Evolutionary conservation across 192 early-diverging fungal genomes (phyloP).

Genomic region (Entomortierella parvispora): DNA sequence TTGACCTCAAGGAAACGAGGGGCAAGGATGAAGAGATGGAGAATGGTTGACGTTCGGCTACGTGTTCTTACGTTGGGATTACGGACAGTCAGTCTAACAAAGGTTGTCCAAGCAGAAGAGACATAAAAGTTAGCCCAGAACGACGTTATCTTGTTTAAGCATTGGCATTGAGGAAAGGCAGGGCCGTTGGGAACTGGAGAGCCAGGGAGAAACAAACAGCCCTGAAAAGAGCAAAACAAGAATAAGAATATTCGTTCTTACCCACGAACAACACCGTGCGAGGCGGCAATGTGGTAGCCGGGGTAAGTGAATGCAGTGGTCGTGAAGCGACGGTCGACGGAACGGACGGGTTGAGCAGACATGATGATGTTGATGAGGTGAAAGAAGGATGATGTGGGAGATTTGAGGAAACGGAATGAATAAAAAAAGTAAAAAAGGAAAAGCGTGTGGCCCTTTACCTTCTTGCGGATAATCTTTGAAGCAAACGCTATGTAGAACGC

Average conservation of each 20-base stretch:
- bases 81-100: conserved; percentile 8
- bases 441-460: too few species aligned
- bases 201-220: neutral
- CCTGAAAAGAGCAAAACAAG: neutral
- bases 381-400: too few species aligned
- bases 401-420: neutral
- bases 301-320: conserved; percentile 16
- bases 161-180: too few species aligned
- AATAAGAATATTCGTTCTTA: neutral
- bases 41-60: neutral
- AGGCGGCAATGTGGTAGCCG: conserved; percentile 17
- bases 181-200: too few species aligned
- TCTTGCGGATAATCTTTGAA: too few species aligned
- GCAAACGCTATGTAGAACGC: too few species aligned
- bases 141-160: too few species aligned
- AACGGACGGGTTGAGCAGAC: conserved; percentile 1
- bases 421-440: neutral
- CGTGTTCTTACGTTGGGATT: conserved; percentile 12
- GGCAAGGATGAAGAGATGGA: neutral
- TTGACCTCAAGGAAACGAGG: too few species aligned
- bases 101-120: neutral
- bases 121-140: neutral
- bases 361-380: neutral
- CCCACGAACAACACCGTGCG: conserved; percentile 26
- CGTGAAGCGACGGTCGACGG: conserved; percentile 27